Evolutionary conservation across 2,329 filamentous ascomycete species (phyloP), one percentile per base, ranked within the genome.

Genomic region (Ophiostoma fasciatum): DNA sequence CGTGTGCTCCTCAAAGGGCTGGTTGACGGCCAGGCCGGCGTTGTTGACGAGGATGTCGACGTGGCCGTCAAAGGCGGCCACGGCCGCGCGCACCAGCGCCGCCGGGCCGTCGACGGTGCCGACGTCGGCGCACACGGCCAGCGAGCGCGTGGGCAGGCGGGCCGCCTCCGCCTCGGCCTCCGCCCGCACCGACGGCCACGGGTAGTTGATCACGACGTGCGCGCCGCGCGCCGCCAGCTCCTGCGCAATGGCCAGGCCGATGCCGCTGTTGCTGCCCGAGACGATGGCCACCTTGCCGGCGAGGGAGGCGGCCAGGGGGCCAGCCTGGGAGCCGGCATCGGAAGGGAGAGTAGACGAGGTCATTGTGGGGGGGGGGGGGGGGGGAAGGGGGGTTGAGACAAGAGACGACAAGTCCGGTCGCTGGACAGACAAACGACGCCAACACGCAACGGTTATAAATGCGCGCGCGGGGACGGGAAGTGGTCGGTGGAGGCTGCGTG

Each of bases 251-350:
- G 60, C 61, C 10, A 54, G 51, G 18, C 63, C 63, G 39, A 66
- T 64, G 31, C 63, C 63, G 18, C 53, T 57, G 38, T 49, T 54
- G 20, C 55, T 58, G 22, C 61, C 61, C 11, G 56, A 59, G 22
- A 75, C 56, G 13, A 74, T 58, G 5, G 72, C 65, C 30, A 68
- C 64, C 45, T 71, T 69, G 31, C 45, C 48, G 5, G 36, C n/a
- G 20, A 52, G 47, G n/a, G n/a, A n/a, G n/a, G n/a, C n/a, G n/a
- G n/a, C n/a, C n/a, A n/a, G n/a, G n/a, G n/a, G n/a, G n/a, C n/a
- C n/a, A n/a, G n/a, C n/a, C n/a, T n/a, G n/a, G n/a, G n/a, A n/a
- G n/a, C n/a, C n/a, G n/a, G n/a, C n/a, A n/a, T n/a, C n/a, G n/a
- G n/a, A n/a, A n/a, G n/a, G n/a, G n/a, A n/a, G n/a, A n/a, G n/a